Evolutionary conservation across 352 stramenopile species (phyloP).

Genomic region (Phytophthora constricta): DNA sequence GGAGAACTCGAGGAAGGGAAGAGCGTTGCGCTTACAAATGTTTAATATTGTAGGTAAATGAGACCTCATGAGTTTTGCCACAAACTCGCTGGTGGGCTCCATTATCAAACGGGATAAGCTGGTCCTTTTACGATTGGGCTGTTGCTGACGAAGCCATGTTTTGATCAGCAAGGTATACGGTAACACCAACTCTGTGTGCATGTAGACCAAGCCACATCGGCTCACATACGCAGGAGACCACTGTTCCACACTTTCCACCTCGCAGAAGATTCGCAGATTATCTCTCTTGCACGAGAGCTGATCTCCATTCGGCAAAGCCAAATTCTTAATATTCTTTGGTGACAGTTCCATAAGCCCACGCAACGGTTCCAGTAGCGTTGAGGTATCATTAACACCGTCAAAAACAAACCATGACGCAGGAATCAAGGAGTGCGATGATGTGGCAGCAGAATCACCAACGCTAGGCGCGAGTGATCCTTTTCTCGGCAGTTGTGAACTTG

Average conservation of each 20-base stretch:
- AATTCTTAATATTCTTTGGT: slow-evolving; percentile 20
- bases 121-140: slow-evolving; percentile 21
- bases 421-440: slow-evolving; percentile 20
- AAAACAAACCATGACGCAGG: slow-evolving; percentile 68
- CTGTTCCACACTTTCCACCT: slow-evolving; percentile 52
- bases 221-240: slow-evolving; percentile 62
- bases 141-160: slow-evolving; percentile 49
- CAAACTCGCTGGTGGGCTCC: slow-evolving; percentile 30
- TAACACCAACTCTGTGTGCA: slow-evolving; percentile 54
- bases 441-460: neutral
- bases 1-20: slow-evolving; percentile 48
- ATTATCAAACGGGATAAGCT: slow-evolving; percentile 23
- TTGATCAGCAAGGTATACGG: slow-evolving; percentile 77
- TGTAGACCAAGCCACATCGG: slow-evolving; percentile 64
- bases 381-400: slow-evolving; percentile 46
- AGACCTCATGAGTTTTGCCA: slow-evolving; percentile 55
- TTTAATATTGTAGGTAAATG: slow-evolving; percentile 57
- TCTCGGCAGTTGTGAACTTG: slow-evolving; percentile 2
- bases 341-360: slow-evolving; percentile 29
- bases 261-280: slow-evolving; percentile 58
- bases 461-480: slow-evolving; percentile 9
- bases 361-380: slow-evolving; percentile 51
- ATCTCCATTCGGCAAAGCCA: slow-evolving; percentile 66
- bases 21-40: slow-evolving; percentile 53
- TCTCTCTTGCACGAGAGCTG: slow-evolving; percentile 49